These are phyloP conservation scores for Aspergillus intermedius DNA, from an alignment of 2,329 filamentous ascomycete genomes.

Conservation along the genomic window DNA sequence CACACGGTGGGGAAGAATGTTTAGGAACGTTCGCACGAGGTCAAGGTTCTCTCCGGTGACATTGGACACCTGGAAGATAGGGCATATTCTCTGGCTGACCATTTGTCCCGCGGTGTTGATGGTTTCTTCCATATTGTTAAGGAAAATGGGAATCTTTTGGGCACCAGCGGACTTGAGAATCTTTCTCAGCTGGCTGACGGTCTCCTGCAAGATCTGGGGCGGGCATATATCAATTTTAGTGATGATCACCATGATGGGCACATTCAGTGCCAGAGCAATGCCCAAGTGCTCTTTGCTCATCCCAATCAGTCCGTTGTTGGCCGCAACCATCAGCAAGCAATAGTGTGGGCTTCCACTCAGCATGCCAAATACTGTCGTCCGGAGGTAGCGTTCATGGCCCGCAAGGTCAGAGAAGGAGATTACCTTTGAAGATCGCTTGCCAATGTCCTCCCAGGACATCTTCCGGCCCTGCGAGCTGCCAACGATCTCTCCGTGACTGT, in stretches of 20 bases:
- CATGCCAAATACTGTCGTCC: slow-evolving; percentile 93
- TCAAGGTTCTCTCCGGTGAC: slow-evolving; percentile 90
- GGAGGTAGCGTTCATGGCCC: slow-evolving; percentile 88
- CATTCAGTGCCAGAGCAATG: slow-evolving; percentile 87
- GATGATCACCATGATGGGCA: slow-evolving; percentile 94
- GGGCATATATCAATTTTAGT: slow-evolving; percentile 99
- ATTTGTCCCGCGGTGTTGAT: slow-evolving; percentile 95
- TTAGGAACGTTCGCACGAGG: slow-evolving; percentile 84
- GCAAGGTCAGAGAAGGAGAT: slow-evolving; percentile 95
- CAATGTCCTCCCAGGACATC: slow-evolving; percentile 96
- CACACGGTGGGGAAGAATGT: slow-evolving; percentile 89
- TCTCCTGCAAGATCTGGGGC: slow-evolving; percentile 89
- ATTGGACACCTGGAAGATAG: slow-evolving; percentile 96
- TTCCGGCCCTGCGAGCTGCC: slow-evolving; percentile 76
- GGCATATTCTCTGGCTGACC: slow-evolving; percentile 89
- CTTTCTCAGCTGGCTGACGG: slow-evolving; percentile 80
- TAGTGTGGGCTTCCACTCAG: slow-evolving; percentile 94
- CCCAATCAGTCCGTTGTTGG: slow-evolving; percentile 92
- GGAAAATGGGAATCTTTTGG: slow-evolving; percentile 91
- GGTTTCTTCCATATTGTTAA: slow-evolving; percentile 84
- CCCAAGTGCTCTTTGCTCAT: slow-evolving; percentile 99
- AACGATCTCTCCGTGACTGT: slow-evolving; percentile 76
- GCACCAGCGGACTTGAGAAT: slow-evolving; percentile 93
- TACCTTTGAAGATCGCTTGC: slow-evolving; percentile 87
- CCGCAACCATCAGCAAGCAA: slow-evolving; percentile 95